A percentile compares a stretch with the other conserved stretches of the same genome.
These are phyloP conservation scores for Rhodocollybia butyracea DNA, from an alignment of 768 basidiomycete species.

Conservation along the genomic window DNA sequence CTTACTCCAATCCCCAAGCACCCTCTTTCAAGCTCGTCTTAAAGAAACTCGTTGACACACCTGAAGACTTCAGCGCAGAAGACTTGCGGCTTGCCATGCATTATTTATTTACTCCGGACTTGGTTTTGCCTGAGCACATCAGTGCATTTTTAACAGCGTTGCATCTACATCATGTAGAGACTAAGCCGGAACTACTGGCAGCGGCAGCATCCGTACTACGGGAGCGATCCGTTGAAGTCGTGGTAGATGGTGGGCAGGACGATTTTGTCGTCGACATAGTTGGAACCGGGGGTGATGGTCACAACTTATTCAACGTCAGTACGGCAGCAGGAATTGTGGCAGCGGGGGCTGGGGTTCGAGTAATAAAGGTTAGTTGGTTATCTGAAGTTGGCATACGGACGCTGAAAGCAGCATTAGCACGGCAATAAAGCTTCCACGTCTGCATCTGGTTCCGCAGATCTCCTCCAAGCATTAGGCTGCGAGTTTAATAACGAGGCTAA, in stretches of 20 bases:
- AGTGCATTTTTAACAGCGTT: conserved; percentile 89
- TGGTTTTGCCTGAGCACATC: conserved; percentile 68
- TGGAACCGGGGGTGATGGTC: conserved; percentile 92
- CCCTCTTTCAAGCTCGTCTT: conserved; percentile 74
- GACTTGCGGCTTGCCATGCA: conserved; percentile 75
- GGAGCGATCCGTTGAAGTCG: conserved; percentile 61
- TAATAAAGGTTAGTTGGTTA: conserved; percentile 67
- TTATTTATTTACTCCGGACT: conserved; percentile 66
- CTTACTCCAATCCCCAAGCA: conserved; percentile 19
- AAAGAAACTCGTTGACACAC: conserved; percentile 73
- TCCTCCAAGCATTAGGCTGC: conserved; percentile 82
- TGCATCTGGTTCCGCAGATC: conserved; percentile 90
- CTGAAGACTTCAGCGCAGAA: conserved; percentile 74
- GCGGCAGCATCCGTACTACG: conserved; percentile 76
- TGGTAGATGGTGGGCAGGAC: conserved; percentile 50
- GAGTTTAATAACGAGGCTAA: conserved; percentile 45
- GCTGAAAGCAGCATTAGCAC: conserved; percentile 53
- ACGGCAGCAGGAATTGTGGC: conserved; percentile 93
- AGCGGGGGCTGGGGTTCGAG: conserved; percentile 89
- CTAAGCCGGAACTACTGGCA: conserved; percentile 70
- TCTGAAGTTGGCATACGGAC: conserved; percentile 3
- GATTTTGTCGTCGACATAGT: conserved; percentile 82
- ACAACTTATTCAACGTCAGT: conserved; percentile 96
- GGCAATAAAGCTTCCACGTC: conserved; percentile 91
- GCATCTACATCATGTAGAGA: conserved; percentile 76